Conservation (phyloP, 2,329 filamentous ascomycete species). For the Aspergillus sojae region DNA sequence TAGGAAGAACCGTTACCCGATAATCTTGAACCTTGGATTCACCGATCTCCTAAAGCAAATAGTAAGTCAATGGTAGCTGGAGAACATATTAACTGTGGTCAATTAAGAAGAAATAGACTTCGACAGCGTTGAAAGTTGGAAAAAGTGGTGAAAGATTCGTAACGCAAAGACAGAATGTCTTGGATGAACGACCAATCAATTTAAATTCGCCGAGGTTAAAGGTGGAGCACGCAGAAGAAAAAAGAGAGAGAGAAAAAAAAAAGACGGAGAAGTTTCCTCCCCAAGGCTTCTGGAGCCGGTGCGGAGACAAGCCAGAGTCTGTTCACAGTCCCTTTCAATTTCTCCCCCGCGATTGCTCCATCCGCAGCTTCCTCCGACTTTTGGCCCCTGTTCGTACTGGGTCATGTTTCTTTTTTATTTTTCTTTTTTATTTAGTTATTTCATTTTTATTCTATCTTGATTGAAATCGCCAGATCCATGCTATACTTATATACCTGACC, state of each 20-base stretch:
- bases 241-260: too few relatives aligned
- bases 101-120: neutral
- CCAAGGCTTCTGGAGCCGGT: neutral
- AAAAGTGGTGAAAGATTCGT: neutral
- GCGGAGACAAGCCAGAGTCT: slow-evolving; percentile 7
- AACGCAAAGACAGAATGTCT: neutral
- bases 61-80: too few relatives aligned
- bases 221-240: neutral
- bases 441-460: neutral
- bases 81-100: neutral
- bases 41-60: too few relatives aligned
- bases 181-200: neutral
- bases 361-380: neutral
- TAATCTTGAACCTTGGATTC: too few relatives aligned
- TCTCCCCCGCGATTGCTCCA: slow-evolving; percentile 5
- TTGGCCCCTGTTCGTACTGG: neutral
- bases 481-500: neutral
- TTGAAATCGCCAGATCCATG: neutral
- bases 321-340: neutral
- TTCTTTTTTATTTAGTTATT: neutral
- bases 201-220: neutral
- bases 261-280: neutral
- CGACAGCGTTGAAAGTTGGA: too few relatives aligned
- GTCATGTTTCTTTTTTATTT: neutral
- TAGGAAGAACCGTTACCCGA: neutral